These are phyloP conservation scores for Phaeosphaeria sp. DNA, from an alignment of 2,329 filamentous ascomycete genomes.

Conservation along the genomic window DNA sequence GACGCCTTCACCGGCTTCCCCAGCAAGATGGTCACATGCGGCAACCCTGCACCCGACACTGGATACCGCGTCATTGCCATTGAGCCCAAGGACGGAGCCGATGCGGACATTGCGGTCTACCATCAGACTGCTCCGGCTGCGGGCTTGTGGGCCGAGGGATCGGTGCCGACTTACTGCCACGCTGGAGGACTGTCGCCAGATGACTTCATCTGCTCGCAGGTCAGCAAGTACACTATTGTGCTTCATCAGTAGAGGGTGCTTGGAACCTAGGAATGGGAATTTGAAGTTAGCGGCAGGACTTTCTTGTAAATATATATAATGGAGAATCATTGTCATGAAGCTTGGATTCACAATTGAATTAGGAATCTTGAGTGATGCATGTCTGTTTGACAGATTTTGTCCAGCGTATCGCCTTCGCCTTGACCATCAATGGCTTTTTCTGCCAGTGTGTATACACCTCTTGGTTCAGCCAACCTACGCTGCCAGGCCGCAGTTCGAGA, in stretches of 20 bases:
- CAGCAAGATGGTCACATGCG: slow-evolving; percentile 20
- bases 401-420: slow-evolving; percentile 6
- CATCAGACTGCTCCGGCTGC: slow-evolving; percentile 17
- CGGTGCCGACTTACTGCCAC: slow-evolving; percentile 25
- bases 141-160: slow-evolving; percentile 17
- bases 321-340: background rate
- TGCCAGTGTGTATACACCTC: slow-evolving; percentile 41
- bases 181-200: slow-evolving; percentile 24
- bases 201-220: slow-evolving; percentile 28
- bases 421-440: slow-evolving; percentile 25
- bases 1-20: slow-evolving; percentile 17
- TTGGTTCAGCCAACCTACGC: slow-evolving; percentile 23
- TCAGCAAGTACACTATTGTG: slow-evolving; percentile 19
- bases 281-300: background rate
- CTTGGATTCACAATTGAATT: too few species aligned
- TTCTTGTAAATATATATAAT: background rate
- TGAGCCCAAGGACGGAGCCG: slow-evolving; percentile 5
- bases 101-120: slow-evolving; percentile 20
- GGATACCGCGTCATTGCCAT: slow-evolving; percentile 24
- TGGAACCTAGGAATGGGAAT: too few species aligned
- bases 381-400: too few species aligned
- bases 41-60: slow-evolving; percentile 6
- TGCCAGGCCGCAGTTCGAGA: slow-evolving; percentile 7
- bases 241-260: background rate
- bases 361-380: too few species aligned